These are phyloP conservation scores for Dipodascus albidus DNA, from an alignment of 805 yeast genomes.

Conservation along the genomic window DNA sequence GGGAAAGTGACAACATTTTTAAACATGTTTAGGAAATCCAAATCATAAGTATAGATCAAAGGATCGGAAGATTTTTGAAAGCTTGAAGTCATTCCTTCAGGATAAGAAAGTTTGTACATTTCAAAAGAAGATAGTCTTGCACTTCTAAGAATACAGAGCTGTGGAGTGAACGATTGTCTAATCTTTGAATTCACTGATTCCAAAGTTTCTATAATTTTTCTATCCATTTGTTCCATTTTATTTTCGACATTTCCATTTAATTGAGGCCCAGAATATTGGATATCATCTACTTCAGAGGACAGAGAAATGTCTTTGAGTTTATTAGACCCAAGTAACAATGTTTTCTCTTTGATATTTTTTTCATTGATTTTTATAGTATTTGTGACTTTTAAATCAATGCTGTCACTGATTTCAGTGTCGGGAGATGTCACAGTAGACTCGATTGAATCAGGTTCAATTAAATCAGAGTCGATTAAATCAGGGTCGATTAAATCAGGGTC, in stretches of 20 bases:
- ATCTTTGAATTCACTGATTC: not conserved
- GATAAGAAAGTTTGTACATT: not conserved
- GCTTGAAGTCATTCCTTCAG: not conserved
- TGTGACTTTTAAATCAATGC: not conserved
- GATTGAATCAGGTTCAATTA: not conserved
- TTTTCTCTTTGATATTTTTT: too few species aligned
- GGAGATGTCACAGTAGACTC: not conserved
- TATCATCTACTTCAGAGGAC: not conserved
- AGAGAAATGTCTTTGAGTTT: too few species aligned
- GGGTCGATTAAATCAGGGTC: too few species aligned
- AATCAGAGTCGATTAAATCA: not conserved
- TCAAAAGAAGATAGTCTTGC: not conserved
- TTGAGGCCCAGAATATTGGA: not conserved
- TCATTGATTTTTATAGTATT: too few species aligned
- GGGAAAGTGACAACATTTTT: not conserved
- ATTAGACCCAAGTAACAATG: too few species aligned
- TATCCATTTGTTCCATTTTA: not conserved
- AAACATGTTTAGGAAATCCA: not conserved
- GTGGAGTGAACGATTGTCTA: not conserved
- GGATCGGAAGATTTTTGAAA: not conserved
- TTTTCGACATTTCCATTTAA: not conserved
- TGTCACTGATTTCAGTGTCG: not conserved
- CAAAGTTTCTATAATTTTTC: not conserved
- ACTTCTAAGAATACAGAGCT: not conserved
- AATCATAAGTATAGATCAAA: not conserved